Evolutionary conservation across 768 basidiomycete species (phyloP), one percentile per base, ranked within the genome.

Genomic region (Collybia sordida): DNA sequence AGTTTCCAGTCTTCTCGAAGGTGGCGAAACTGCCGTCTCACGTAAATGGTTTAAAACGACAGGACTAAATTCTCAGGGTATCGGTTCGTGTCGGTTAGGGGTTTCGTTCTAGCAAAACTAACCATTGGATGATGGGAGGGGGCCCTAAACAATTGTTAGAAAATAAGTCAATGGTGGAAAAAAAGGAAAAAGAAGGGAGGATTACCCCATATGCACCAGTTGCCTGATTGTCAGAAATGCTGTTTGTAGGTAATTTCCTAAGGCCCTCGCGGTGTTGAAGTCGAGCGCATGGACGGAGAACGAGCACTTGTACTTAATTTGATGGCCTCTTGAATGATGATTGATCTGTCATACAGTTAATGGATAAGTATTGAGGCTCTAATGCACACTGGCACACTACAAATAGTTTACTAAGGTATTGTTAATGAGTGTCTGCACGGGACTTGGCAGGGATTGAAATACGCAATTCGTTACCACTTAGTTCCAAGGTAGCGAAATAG

Each of bases 131-230:
- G 37, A 89, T 89, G 21, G 88, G 86, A 15, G 92, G 68, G n/a
- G 90, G 68, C 42, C 89, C 89, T 91, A 52, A 14, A 12, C 31
- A 31, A 4, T 31, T 15, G 28, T 40, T 19, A 23, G n/a, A 23
- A 49, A 15, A 11, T 40, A 27, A 1, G 24, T 11, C 59, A n/a
- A n/a, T n/a, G n/a, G n/a, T n/a, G n/a, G n/a, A n/a, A n/a, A n/a
- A n/a, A n/a, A n/a, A n/a, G n/a, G n/a, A n/a, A n/a, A n/a, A n/a
- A n/a, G n/a, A n/a, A n/a, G n/a, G n/a, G n/a, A n/a, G n/a, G n/a
- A n/a, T n/a, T n/a, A 89, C 90, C 90, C 85, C 88, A 91, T 56
- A 91, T 75, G 55, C 90, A 78, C 74, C 86, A 89, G 17, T 86
- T 15, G 70, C 61, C 44, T 81, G 75, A 8, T 77, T 73, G 4